Conservation (phyloP, 1,284 basidiomycete genomes). For the Vanrija humicola region DNA sequence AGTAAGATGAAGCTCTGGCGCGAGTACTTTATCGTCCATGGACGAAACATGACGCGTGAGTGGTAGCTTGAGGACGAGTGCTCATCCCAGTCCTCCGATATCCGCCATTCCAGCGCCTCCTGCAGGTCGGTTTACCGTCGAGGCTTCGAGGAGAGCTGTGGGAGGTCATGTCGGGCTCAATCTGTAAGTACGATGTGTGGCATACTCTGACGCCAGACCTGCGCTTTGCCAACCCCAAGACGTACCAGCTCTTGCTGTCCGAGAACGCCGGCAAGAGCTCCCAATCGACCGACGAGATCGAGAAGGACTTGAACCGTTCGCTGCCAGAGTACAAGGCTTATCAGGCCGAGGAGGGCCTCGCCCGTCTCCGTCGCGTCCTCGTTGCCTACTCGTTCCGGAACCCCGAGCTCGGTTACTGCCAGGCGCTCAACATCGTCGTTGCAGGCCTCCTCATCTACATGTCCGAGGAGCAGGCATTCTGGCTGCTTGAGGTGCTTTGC, state of each 20-base stretch:
- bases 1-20: conserved; percentile 98
- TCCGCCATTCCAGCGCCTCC: conserved; percentile 90
- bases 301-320: conserved; percentile 95
- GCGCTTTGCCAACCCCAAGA: conserved; percentile 80
- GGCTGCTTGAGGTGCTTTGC: conserved; percentile 92
- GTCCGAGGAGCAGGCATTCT: conserved; percentile 99
- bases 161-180: conserved; percentile 93
- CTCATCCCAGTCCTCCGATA: conserved; percentile 79
- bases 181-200: conserved; percentile 52
- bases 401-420: conserved; percentile 70
- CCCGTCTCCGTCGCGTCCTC: conserved; percentile 78
- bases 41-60: conserved; percentile 47
- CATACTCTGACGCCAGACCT: conserved; percentile 52
- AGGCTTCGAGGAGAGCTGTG: conserved; percentile 94
- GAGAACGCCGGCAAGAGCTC: conserved; percentile 76
- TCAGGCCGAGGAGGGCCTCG: conserved; percentile 80
- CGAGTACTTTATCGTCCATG: conserved; percentile 65
- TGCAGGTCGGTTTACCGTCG: conserved; percentile 96
- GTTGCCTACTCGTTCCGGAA: conserved; percentile 98
- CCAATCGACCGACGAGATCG: conserved; percentile 96
- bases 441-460: conserved; percentile 67
- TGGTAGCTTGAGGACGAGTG: not conserved
- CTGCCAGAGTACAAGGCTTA: conserved; percentile 93
- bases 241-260: conserved; percentile 73
- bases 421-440: conserved; percentile 87